These are phyloP conservation scores for Puccinia novopanici DNA, from an alignment of 1,284 basidiomycete species.

Conservation along the genomic window DNA sequence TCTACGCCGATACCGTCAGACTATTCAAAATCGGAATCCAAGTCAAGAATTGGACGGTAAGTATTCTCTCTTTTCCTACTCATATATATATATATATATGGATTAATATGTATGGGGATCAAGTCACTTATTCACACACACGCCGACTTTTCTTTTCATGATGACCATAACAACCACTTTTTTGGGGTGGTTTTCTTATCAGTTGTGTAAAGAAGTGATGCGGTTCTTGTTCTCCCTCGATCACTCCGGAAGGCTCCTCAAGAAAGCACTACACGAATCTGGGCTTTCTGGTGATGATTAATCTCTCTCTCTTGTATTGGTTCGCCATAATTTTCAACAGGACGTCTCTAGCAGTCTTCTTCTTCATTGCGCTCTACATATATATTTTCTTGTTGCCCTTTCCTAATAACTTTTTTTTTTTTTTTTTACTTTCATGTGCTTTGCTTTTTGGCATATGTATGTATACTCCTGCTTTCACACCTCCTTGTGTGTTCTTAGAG, in stretches of 20 bases:
- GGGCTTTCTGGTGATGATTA: not conserved
- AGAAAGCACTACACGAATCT: conserved; percentile 36
- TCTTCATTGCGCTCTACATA: too few relatives aligned
- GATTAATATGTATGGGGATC: not conserved
- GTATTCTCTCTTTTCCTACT: conserved; percentile 21
- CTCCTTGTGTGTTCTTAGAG: too few relatives aligned
- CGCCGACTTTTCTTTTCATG: too few relatives aligned
- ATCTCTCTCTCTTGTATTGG: not conserved
- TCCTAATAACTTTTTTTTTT: too few relatives aligned
- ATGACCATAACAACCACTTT: too few relatives aligned
- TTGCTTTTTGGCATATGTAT: too few relatives aligned
- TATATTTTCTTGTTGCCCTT: too few relatives aligned
- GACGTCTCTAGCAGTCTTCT: too few relatives aligned
- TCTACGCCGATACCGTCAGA: conserved; percentile 55
- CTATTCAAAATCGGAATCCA: conserved; percentile 54
- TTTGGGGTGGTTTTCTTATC: conserved; percentile 56
- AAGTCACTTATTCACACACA: too few relatives aligned
- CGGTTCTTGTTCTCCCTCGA: conserved; percentile 90
- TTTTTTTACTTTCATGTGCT: too few relatives aligned
- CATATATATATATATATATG: not conserved
- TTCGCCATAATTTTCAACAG: too few relatives aligned
- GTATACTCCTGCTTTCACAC: too few relatives aligned
- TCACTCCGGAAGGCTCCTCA: conserved; percentile 49
- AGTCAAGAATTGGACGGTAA: conserved; percentile 55
- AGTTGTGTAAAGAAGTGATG: conserved; percentile 79